Conservation (phyloP, 2,329 filamentous ascomycete species). For the Dryadomyces quercus-mongolicae region DNA sequence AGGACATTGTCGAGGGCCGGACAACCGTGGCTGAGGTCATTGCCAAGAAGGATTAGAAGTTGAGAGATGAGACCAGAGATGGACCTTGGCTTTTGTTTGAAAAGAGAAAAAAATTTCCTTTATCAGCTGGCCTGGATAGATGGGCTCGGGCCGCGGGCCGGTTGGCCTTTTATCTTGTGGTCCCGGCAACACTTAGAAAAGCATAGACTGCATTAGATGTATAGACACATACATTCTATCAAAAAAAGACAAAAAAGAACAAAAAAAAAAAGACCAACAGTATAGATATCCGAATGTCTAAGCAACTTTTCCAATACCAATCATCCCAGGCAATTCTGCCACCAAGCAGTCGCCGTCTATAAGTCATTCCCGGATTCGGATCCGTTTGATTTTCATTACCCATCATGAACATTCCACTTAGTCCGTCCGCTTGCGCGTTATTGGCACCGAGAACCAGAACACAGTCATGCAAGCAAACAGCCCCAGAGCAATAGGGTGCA, state of each 20-base stretch:
- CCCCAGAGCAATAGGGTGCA: conserved; percentile 55
- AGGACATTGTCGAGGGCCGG: conserved; percentile 13
- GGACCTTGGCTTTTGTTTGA: too few species aligned
- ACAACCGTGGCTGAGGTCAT: conserved; percentile 10
- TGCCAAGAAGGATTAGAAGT: not conserved
- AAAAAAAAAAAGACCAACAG: too few species aligned
- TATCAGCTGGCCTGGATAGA: too few species aligned
- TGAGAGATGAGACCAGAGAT: too few species aligned
- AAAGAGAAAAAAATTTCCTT: too few species aligned
- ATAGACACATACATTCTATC: not conserved
- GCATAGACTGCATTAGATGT: not conserved
- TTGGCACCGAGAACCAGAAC: conserved; percentile 52
- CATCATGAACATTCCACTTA: conserved; percentile 16
- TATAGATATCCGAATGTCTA: not conserved
- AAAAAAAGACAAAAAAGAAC: too few species aligned
- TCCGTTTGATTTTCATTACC: too few species aligned
- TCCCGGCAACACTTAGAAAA: not conserved
- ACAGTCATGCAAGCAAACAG: conserved; percentile 53
- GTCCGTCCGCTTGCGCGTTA: conserved; percentile 45
- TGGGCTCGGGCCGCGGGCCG: too few species aligned
- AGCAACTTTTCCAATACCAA: not conserved
- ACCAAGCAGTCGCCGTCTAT: not conserved
- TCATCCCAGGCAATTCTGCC: not conserved
- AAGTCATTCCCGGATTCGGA: too few species aligned
- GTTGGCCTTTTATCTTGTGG: too few species aligned